Evolutionary conservation across 2,329 filamentous ascomycete species (phyloP).

Genomic region (Botrytis tulipae): DNA sequence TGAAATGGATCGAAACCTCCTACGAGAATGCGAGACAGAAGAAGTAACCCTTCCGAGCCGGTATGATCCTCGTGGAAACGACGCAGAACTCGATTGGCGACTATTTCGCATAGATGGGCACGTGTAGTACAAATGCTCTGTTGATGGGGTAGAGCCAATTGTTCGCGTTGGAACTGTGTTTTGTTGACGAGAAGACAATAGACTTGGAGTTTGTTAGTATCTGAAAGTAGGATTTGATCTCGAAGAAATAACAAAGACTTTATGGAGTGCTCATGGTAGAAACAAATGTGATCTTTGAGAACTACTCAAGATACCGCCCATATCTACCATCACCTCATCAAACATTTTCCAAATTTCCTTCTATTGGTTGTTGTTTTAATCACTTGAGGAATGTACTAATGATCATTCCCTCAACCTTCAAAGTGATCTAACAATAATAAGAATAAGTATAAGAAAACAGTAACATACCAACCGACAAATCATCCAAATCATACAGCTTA

Average conservation of each 20-base stretch:
- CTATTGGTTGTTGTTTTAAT: neutral
- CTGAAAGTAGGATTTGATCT: neutral
- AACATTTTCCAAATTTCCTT: neutral
- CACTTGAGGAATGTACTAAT: neutral
- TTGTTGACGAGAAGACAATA: conserved; percentile 83
- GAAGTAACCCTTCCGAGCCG: conserved; percentile 66
- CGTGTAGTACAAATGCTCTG: conserved; percentile 79
- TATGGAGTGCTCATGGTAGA: too few relatives aligned
- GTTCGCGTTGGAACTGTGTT: conserved; percentile 75
- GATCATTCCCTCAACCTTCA: neutral
- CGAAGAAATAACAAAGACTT: neutral
- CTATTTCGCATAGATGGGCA: conserved; percentile 75
- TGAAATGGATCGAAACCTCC: conserved; percentile 85
- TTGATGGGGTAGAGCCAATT: conserved; percentile 70
- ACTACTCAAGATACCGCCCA: neutral
- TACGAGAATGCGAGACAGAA: conserved; percentile 76
- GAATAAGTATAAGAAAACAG: neutral
- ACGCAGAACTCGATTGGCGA: conserved; percentile 74
- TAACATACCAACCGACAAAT: conserved; percentile 69
- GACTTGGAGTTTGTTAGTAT: conserved; percentile 46
- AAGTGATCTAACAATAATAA: neutral
- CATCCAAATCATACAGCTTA: conserved; percentile 73
- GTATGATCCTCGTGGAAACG: conserved; percentile 77
- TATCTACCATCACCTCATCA: neutral
- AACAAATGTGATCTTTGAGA: neutral